Evolutionary conservation across 441 rosid genomes (phyloP).

Genomic region (Eruca vesicaria): DNA sequence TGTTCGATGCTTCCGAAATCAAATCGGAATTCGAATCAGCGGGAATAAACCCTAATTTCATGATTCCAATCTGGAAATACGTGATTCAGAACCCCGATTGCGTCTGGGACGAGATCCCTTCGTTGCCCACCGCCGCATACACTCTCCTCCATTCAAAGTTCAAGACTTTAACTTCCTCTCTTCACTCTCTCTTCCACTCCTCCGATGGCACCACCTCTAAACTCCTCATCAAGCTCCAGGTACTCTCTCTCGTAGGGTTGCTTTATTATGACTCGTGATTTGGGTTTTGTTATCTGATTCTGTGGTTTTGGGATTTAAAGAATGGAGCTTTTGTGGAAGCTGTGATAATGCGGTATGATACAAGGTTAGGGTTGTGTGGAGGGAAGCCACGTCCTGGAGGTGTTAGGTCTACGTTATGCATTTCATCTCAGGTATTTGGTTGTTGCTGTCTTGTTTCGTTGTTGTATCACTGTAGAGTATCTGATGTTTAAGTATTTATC

Average conservation of each 20-base stretch:
- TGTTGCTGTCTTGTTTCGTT: neutral
- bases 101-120: conserved; percentile 66
- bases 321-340: conserved; percentile 88
- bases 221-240: conserved; percentile 75
- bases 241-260: neutral
- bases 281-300: neutral
- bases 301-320: conserved; percentile 34
- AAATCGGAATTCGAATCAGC: neutral
- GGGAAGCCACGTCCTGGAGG: conserved; percentile 92
- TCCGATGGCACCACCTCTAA: conserved; percentile 80
- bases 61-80: neutral
- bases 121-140: conserved; percentile 70
- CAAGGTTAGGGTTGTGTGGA: conserved; percentile 74
- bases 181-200: conserved; percentile 66
- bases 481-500: neutral
- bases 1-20: conserved; percentile 64
- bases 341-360: conserved; percentile 89
- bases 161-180: conserved; percentile 68
- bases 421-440: conserved; percentile 81
- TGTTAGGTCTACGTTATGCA: conserved; percentile 75
- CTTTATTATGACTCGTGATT: neutral
- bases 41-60: neutral
- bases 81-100: conserved; percentile 66
- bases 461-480: neutral
- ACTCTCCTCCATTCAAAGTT: conserved; percentile 66